Conservation (phyloP, 805 yeast species). For the Lipomyces spencermartinsiae region DNA sequence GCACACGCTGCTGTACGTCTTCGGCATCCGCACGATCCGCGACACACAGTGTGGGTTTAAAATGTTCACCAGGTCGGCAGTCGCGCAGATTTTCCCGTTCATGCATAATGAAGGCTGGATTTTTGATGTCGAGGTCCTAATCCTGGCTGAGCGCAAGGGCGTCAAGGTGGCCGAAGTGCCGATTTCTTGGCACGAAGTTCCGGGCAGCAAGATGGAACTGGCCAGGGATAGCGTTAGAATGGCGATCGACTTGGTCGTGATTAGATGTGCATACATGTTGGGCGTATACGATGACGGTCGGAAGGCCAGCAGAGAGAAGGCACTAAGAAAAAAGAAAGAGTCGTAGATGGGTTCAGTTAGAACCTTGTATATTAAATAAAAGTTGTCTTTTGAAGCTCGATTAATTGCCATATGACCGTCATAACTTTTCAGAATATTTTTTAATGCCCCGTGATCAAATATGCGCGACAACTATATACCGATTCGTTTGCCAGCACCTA, state of each 20-base stretch:
- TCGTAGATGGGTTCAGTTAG: background rate
- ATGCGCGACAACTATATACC: background rate
- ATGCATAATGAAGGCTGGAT: constrained; percentile 99
- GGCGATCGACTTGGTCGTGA: constrained; percentile 93
- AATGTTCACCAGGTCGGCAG: constrained; percentile 77
- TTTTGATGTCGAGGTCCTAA: constrained; percentile 90
- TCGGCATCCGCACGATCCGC: constrained; percentile 84
- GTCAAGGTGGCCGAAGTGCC: constrained; percentile 78
- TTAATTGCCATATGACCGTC: background rate
- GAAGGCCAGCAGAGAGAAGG: background rate
- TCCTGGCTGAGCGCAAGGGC: constrained; percentile 74
- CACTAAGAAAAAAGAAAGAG: background rate
- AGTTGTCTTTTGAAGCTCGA: background rate
- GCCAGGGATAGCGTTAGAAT: constrained; percentile 88
- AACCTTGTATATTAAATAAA: background rate
- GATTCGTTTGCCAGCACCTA: background rate
- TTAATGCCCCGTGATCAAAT: background rate
- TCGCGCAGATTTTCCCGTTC: constrained; percentile 73
- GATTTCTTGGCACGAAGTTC: constrained; percentile 96
- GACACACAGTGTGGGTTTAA: constrained; percentile 99
- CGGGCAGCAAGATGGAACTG: constrained; percentile 89
- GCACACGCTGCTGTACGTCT: constrained; percentile 81
- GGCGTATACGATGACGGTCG: constrained; percentile 65
- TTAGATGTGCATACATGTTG: constrained; percentile 82
- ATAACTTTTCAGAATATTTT: background rate